Conservation (phyloP, 1,139 yeast species). For the Candida tropicalis region DNA sequence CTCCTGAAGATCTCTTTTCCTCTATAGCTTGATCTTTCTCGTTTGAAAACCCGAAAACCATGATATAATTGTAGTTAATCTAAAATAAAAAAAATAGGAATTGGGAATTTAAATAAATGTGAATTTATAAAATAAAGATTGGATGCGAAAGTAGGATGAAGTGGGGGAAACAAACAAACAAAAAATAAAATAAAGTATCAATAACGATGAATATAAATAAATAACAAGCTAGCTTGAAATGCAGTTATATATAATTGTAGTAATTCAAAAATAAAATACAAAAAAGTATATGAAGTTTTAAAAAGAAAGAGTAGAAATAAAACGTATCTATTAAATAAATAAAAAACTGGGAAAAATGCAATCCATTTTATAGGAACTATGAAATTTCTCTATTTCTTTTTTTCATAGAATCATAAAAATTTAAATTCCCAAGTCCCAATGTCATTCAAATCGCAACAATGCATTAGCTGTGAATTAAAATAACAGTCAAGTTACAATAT, state of each 20-base stretch:
- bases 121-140: not conserved
- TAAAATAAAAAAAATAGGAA: not conserved
- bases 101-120: not conserved
- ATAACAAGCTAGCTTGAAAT: not conserved
- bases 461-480: not conserved
- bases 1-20: constrained; percentile 7
- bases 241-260: too few relatives aligned
- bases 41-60: constrained; percentile 6
- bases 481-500: not conserved
- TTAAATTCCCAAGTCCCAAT: too few relatives aligned
- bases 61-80: not conserved
- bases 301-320: too few relatives aligned
- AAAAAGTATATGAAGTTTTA: not conserved
- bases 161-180: too few relatives aligned
- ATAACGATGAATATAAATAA: not conserved
- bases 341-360: not conserved
- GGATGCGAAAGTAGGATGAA: constrained; percentile 4
- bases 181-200: not conserved
- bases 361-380: too few relatives aligned
- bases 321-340: not conserved
- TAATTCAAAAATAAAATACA: not conserved
- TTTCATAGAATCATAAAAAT: too few relatives aligned
- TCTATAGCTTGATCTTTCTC: constrained; percentile 19
- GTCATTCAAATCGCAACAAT: constrained; percentile 1
- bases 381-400: too few relatives aligned